Base-by-base conservation (phyloP, 2,329 filamentous ascomycete species). In the Aspergillus cejpii region DNA sequence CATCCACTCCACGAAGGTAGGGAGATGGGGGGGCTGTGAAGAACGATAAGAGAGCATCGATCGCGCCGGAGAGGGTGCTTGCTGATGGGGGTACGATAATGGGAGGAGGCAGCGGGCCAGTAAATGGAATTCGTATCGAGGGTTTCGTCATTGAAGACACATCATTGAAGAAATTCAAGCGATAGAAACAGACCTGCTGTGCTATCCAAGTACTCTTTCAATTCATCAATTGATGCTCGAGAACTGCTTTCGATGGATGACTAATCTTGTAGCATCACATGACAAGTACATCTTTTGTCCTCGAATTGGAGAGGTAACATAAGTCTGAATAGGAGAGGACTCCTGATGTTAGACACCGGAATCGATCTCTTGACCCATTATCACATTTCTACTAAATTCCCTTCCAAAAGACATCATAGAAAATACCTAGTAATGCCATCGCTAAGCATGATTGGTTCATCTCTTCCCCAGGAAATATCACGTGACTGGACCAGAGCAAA, bases 61-160 rank as follows among this genome's bases (percentile, higher is more conserved):
- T 76, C 43, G 90, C 90, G 20, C 86, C 87, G 5, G 77, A 65
- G 29, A 85, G 63, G 1, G 85, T 84, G 37, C 74, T 75, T 39
- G 91, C 90, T 49, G 78, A 80, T 38, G 75, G 67, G 3, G 92
- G 92, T 48, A 88, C 76, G 62, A 92, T 82, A 41, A 76, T 78
- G 2, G 90, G 85, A 20, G 83, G 73, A 19, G 90, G 81, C 44
- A 96, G 77, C 33, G 86, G 83, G 53, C 86, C 82, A 61, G 88
- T 95, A 65, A 91, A 97, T 47, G 91, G 91, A 58, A 97, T 94
- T 55, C 89, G 83, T 72, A 95, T 83, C 47, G 88, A 78, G 58
- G 84, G 78, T 67, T 79, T 84, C 67, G 76, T 77, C 81, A 85
- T 84, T 62, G 58, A 66, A 51, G 52, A 57, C 55, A 50, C 64